Evolutionary conservation across 2,329 filamentous ascomycete species (phyloP).

Genomic region (Ophiostoma populinum): DNA sequence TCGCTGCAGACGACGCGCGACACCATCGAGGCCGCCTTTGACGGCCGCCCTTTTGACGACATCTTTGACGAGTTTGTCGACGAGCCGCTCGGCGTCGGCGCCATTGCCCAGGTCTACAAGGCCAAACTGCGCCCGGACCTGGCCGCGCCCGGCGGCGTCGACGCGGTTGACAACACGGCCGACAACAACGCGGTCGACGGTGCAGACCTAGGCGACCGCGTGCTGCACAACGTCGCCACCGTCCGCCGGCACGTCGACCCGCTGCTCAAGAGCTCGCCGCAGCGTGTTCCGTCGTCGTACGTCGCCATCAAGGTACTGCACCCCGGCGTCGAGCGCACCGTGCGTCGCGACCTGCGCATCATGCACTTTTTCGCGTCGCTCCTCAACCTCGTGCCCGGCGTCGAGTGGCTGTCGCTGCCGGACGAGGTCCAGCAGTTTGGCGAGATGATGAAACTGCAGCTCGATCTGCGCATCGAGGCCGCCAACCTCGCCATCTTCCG

Average conservation of each 20-base stretch:
- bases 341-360: slow-evolving; percentile 79
- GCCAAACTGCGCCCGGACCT: slow-evolving; percentile 75
- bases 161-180: slow-evolving; percentile 15
- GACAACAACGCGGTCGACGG: background rate
- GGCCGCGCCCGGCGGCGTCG: slow-evolving; percentile 42
- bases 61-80: slow-evolving; percentile 96
- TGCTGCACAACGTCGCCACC: slow-evolving; percentile 31
- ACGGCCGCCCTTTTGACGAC: slow-evolving; percentile 61
- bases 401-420: slow-evolving; percentile 92
- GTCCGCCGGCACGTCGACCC: slow-evolving; percentile 70
- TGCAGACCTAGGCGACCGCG: background rate
- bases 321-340: slow-evolving; percentile 73
- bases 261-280: slow-evolving; percentile 71
- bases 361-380: slow-evolving; percentile 80
- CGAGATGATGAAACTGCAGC: slow-evolving; percentile 96
- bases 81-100: slow-evolving; percentile 76
- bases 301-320: slow-evolving; percentile 95
- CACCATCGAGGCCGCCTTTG: slow-evolving; percentile 69
- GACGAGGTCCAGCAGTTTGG: slow-evolving; percentile 91
- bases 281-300: slow-evolving; percentile 73
- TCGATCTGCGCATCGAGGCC: slow-evolving; percentile 87
- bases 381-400: slow-evolving; percentile 77
- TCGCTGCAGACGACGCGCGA: slow-evolving; percentile 62
- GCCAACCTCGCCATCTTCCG: slow-evolving; percentile 81
- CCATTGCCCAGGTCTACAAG: slow-evolving; percentile 95